Evolutionary conservation across 1,139 yeast genomes (phyloP).

Genomic region (Diutina mesorugosa): DNA sequence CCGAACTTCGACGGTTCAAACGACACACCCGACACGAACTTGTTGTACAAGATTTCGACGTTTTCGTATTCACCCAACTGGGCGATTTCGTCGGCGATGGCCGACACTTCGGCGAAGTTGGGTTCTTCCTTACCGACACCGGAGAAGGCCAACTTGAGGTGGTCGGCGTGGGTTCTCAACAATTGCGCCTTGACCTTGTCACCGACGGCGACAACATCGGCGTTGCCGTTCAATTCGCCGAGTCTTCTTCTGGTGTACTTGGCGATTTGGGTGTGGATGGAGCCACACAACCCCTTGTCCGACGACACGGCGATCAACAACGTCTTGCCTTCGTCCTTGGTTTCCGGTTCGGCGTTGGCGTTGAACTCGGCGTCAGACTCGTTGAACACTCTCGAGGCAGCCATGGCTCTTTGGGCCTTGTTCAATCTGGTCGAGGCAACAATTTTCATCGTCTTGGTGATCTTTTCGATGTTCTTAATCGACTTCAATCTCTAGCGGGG

Average conservation of each 20-base stretch:
- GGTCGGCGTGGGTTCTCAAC: constrained; percentile 64
- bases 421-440: constrained; percentile 96
- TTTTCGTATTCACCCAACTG: constrained; percentile 61
- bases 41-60: constrained; percentile 77
- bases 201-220: constrained; percentile 82
- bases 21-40: constrained; percentile 75
- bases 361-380: constrained; percentile 70
- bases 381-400: constrained; percentile 76
- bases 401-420: constrained; percentile 95
- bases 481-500: constrained; percentile 36
- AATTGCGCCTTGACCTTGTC: constrained; percentile 89
- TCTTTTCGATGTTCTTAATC: constrained; percentile 96
- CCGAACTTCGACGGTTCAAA: constrained; percentile 72
- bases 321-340: constrained; percentile 39
- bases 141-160: constrained; percentile 63
- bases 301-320: constrained; percentile 82
- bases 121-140: constrained; percentile 97
- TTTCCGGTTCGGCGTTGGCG: constrained; percentile 56
- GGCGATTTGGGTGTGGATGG: constrained; percentile 89
- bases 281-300: constrained; percentile 98
- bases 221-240: constrained; percentile 44
- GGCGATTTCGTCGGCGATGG: constrained; percentile 75
- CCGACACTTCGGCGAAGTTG: constrained; percentile 78
- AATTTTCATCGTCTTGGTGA: constrained; percentile 98
- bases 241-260: constrained; percentile 71